Conservation (phyloP, 2,329 filamentous ascomycete species). For the Tothia fuscella region DNA sequence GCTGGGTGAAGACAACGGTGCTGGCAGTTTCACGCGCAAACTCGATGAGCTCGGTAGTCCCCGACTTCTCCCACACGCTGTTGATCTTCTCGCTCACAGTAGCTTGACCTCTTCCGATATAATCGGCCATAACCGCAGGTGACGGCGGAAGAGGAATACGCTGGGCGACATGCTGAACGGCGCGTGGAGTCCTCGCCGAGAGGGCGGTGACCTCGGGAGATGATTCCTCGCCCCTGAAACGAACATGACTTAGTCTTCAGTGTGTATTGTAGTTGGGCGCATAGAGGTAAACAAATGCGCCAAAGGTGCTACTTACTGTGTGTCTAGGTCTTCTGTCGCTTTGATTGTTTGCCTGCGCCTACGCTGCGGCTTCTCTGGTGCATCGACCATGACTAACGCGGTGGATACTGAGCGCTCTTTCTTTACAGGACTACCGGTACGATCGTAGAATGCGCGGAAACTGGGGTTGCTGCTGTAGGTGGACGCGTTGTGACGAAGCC, state of each 20-base stretch:
- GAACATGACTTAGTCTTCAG: slow-evolving; percentile 12
- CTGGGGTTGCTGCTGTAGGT: slow-evolving; percentile 51
- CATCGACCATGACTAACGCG: slow-evolving; percentile 14
- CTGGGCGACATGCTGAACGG: slow-evolving; percentile 27
- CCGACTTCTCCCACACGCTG: slow-evolving; percentile 52
- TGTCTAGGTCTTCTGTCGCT: slow-evolving; percentile 14
- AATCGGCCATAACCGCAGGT: slow-evolving; percentile 64
- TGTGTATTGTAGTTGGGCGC: slow-evolving; percentile 4
- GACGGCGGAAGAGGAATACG: slow-evolving; percentile 68
- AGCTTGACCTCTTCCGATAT: slow-evolving; percentile 54
- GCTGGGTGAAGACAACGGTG: slow-evolving; percentile 60
- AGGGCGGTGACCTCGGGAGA: slow-evolving; percentile 11
- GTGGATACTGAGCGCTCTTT: slow-evolving; percentile 30
- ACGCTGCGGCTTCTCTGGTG: slow-evolving; percentile 8
- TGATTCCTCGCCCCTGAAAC: background rate
- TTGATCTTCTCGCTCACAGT: slow-evolving; percentile 52
- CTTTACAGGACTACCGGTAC: slow-evolving; percentile 45
- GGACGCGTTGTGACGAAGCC: slow-evolving; percentile 56
- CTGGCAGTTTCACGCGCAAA: slow-evolving; percentile 58
- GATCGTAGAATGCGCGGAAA: slow-evolving; percentile 67
- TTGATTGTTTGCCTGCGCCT: slow-evolving; percentile 10
- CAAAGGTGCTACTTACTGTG: slow-evolving; percentile 6
- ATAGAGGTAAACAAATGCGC: background rate
- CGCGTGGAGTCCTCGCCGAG: slow-evolving; percentile 21
- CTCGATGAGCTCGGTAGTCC: slow-evolving; percentile 54